These are phyloP conservation scores for Amniculicola lignicola DNA, from an alignment of 495 filamentous ascomycete genomes.

Conservation along the genomic window DNA sequence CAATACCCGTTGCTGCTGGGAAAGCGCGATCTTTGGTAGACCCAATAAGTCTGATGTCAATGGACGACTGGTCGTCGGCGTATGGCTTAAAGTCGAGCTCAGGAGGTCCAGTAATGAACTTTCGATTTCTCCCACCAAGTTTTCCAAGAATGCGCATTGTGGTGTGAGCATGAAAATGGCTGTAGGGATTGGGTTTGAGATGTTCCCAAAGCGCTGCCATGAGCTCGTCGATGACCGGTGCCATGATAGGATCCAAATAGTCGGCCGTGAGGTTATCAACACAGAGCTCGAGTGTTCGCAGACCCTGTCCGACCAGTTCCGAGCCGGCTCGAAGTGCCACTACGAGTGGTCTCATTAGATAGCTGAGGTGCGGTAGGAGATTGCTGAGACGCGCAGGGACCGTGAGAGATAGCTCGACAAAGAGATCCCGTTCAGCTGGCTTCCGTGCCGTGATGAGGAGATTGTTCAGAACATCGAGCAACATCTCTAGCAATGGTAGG, in stretches of 20 bases:
- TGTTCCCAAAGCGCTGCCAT: slow-evolving; percentile 97
- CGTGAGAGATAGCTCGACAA: slow-evolving; percentile 93
- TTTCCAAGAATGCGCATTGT: slow-evolving; percentile 99
- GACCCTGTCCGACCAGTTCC: slow-evolving; percentile 89
- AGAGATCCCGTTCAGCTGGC: slow-evolving; percentile 86
- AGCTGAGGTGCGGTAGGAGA: slow-evolving; percentile 92
- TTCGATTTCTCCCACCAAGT: slow-evolving; percentile 88
- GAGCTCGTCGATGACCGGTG: slow-evolving; percentile 94
- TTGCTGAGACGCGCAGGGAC: slow-evolving; percentile 94
- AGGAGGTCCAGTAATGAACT: slow-evolving; percentile 86
- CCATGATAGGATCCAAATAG: slow-evolving; percentile 98
- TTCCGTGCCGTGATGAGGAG: slow-evolving; percentile 84
- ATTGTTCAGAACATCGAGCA: slow-evolving; percentile 95
- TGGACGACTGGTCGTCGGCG: slow-evolving; percentile 78
- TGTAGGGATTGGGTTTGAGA: slow-evolving; percentile 85
- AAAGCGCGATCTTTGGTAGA: slow-evolving; percentile 84
- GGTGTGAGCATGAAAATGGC: slow-evolving; percentile 94
- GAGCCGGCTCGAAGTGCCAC: slow-evolving; percentile 88
- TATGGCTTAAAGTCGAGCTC: slow-evolving; percentile 76
- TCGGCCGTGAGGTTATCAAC: slow-evolving; percentile 98
- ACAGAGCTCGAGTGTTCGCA: slow-evolving; percentile 91
- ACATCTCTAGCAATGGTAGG: slow-evolving; percentile 90
- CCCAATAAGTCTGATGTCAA: slow-evolving; percentile 85
- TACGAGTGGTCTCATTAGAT: slow-evolving; percentile 94
- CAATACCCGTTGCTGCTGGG: slow-evolving; percentile 77